phyloP scores from a whole-genome alignment of 495 filamentous ascomycete genomes.

The Penicillium manginii region DNA sequence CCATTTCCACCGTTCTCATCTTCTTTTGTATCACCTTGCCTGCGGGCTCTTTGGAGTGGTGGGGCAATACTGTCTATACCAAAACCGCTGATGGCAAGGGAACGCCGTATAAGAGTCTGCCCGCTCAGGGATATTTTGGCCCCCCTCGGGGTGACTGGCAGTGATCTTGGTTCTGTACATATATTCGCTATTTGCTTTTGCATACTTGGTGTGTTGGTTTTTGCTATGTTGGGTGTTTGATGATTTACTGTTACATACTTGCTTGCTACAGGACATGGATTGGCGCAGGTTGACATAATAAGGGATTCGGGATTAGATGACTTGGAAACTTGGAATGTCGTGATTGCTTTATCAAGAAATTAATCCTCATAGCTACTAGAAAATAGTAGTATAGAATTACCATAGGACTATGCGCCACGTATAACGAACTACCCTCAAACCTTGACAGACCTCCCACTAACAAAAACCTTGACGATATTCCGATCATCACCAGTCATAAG shows the following conservation, averaged over 20 bases:
- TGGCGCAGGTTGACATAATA: no score
- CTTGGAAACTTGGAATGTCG: no score
- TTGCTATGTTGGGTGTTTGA: not conserved
- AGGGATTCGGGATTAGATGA: no score
- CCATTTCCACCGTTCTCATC: slow-evolving; percentile 63
- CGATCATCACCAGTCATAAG: slow-evolving; percentile 69
- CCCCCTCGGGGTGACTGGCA: slow-evolving; percentile 52
- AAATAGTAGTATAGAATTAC: not conserved
- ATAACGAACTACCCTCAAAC: slow-evolving; percentile 42
- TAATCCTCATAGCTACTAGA: not conserved
- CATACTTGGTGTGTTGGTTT: not conserved
- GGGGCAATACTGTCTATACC: slow-evolving; percentile 61
- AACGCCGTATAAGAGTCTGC: slow-evolving; percentile 44
- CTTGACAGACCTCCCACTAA: slow-evolving; percentile 57
- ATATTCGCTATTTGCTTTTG: not conserved
- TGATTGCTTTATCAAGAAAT: no score
- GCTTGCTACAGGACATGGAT: not conserved
- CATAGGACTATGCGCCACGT: no score
- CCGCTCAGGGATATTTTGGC: slow-evolving; percentile 61
- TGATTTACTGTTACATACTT: not conserved
- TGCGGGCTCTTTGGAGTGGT: slow-evolving; percentile 63
- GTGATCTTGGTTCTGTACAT: slow-evolving; percentile 23
- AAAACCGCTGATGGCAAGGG: slow-evolving; percentile 52
- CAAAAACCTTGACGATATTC: slow-evolving; percentile 61
- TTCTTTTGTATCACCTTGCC: slow-evolving; percentile 75